phyloP scores from a whole-genome alignment of 75 land plant species.

The Pinus albicaulis region DNA sequence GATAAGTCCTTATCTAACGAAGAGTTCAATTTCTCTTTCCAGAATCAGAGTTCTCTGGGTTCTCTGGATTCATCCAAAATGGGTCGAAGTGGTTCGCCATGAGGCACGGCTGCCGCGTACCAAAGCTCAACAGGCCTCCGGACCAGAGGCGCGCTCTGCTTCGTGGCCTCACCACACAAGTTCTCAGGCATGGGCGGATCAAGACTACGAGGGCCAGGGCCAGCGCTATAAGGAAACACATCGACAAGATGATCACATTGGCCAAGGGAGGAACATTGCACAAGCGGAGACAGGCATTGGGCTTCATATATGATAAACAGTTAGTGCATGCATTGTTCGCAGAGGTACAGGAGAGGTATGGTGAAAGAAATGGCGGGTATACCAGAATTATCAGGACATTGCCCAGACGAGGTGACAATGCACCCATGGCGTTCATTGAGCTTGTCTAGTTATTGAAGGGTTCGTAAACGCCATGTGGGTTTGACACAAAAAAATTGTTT shows the following conservation, averaged over 20 bases:
- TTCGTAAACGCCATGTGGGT: too few relatives aligned
- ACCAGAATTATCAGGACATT: conserved; percentile 83
- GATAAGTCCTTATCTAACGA: too few relatives aligned
- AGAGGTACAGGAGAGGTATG: conserved; percentile 88
- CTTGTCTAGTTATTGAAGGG: too few relatives aligned
- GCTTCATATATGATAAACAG: conserved; percentile 90
- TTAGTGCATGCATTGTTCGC: conserved; percentile 96
- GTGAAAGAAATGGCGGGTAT: conserved; percentile 97
- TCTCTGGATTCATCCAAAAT: too few relatives aligned
- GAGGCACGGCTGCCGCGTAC: conserved; percentile 83
- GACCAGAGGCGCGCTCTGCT: conserved; percentile 86
- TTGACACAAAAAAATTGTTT: too few relatives aligned
- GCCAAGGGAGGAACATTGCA: conserved; percentile 95
- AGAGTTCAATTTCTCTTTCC: too few relatives aligned
- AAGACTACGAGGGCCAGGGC: conserved; percentile 90
- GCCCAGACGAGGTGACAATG: conserved; percentile 92
- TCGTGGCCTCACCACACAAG: conserved; percentile 84
- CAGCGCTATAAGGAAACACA: conserved; percentile 85
- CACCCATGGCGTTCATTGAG: conserved; percentile 92
- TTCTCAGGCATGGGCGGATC: conserved; percentile 85
- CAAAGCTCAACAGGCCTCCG: conserved; percentile 87
- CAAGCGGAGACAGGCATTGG: conserved; percentile 89
- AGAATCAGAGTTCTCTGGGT: too few relatives aligned
- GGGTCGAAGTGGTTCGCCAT: conserved; percentile 18
- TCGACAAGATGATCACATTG: conserved; percentile 94